Conservation (phyloP, 2,329 filamentous ascomycete genomes). For the Phyllosticta citriasiana region DNA sequence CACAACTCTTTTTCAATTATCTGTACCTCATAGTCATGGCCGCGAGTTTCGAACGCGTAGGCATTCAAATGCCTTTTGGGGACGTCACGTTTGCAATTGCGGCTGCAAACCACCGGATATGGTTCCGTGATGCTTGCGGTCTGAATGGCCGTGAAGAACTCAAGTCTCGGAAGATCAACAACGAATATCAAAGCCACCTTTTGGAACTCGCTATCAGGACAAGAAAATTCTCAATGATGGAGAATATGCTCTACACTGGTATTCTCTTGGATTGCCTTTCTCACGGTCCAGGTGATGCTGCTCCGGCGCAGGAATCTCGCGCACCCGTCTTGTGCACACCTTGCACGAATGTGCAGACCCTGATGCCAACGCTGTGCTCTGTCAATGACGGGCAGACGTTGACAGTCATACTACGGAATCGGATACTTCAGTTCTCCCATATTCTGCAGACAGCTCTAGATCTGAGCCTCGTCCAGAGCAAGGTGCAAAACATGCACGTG, state of each 20-base stretch:
- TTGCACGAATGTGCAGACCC: no score
- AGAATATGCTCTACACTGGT: neutral
- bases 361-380: no score
- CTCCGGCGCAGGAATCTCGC: neutral
- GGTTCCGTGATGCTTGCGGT: neutral
- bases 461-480: no score
- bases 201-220: neutral
- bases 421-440: no score
- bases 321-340: neutral
- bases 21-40: no score
- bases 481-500: no score
- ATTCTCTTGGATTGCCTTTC: neutral
- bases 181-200: neutral
- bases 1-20: no score
- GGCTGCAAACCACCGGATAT: neutral
- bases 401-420: no score
- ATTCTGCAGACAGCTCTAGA: no score
- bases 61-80: no score
- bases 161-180: neutral
- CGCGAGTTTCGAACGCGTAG: no score
- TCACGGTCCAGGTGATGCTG: neutral
- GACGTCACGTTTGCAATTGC: neutral
- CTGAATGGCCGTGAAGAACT: neutral
- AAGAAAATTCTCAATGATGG: neutral
- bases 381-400: no score